phyloP scores from a whole-genome alignment of 306 rosid species.

The Gynostemma pentaphyllum region DNA sequence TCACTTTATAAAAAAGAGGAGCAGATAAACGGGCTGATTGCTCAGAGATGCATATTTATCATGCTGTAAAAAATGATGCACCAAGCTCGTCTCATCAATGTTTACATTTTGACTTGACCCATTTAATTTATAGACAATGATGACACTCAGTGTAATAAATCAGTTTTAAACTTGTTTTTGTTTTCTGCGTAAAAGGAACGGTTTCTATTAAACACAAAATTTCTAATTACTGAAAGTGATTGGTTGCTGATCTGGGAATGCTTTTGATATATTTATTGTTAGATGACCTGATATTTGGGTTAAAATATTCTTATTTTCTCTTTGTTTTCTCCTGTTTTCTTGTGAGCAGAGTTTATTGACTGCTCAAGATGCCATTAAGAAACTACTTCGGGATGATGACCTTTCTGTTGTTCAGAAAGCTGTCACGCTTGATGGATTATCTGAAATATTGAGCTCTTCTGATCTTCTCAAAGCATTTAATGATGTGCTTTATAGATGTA shows the following conservation, averaged over 20 bases:
- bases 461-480: conserved; percentile 51
- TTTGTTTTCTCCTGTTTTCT: conserved; percentile 7
- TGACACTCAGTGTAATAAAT: too few relatives aligned
- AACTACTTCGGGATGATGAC: conserved; percentile 72
- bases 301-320: conserved; percentile 8
- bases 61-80: neutral
- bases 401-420: conserved; percentile 72
- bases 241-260: neutral
- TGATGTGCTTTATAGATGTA: conserved; percentile 50
- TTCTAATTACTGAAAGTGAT: neutral
- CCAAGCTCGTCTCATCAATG: neutral
- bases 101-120: neutral
- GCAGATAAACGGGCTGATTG: too few relatives aligned
- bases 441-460: conserved; percentile 32
- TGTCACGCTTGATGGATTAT: conserved; percentile 45
- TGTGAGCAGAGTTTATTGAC: conserved; percentile 44
- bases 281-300: neutral
- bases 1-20: too few relatives aligned
- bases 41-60: neutral
- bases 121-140: too few relatives aligned
- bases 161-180: neutral
- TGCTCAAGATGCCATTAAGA: conserved; percentile 54
- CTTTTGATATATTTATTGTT: neutral
- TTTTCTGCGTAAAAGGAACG: neutral
- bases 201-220: neutral